Evolutionary conservation across 495 filamentous ascomycete genomes (phyloP).

Genomic region (Lepraria neglecta): DNA sequence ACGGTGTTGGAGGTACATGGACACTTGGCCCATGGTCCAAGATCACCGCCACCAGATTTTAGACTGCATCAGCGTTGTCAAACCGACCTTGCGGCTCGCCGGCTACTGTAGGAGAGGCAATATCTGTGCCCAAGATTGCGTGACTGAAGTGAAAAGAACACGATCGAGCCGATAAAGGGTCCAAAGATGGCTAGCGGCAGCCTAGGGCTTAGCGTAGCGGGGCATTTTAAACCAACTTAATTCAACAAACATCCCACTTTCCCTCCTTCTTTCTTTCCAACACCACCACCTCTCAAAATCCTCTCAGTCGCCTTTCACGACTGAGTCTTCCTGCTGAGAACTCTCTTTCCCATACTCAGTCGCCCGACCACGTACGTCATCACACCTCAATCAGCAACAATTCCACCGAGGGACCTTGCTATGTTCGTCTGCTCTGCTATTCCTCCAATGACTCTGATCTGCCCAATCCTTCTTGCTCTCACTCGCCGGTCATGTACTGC

Average conservation of each 20-base stretch:
- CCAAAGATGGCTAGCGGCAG: neutral
- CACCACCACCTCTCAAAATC: conserved; percentile 2
- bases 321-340: neutral
- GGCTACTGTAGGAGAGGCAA: no score
- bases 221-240: conserved; percentile 16
- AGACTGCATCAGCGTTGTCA: neutral
- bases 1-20: neutral
- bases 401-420: conserved; percentile 21
- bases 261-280: conserved; percentile 20
- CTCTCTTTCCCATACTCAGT: neutral
- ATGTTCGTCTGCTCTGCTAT: conserved; percentile 32
- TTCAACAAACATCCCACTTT: conserved; percentile 28
- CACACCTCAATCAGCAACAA: conserved; percentile 21
- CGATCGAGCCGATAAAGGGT: conserved; percentile 1
- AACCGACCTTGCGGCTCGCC: neutral
- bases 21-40: neutral
- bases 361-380: neutral
- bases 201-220: conserved; percentile 23
- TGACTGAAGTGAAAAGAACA: neutral
- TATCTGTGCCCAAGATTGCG: no score
- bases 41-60: conserved; percentile 2
- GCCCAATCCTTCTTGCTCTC: conserved; percentile 24
- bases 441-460: conserved; percentile 25
- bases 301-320: neutral
- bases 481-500: conserved; percentile 28